Conservation (phyloP, 2,329 filamentous ascomycete genomes). For the Mycosphaerella sp. region DNA sequence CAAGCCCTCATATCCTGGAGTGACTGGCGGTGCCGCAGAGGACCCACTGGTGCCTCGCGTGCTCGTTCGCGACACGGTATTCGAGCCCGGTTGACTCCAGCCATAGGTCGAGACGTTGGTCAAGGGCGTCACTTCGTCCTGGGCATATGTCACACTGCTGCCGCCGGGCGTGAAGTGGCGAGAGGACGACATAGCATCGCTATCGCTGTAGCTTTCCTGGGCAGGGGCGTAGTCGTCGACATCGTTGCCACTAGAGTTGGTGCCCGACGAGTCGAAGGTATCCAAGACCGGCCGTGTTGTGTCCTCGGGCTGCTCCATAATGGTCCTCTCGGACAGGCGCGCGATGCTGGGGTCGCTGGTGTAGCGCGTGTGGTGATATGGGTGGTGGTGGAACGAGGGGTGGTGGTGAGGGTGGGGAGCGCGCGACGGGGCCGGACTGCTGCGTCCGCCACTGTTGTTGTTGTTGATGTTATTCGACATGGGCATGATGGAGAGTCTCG, state of each 20-base stretch:
- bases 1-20: conserved; percentile 19
- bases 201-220: conserved; percentile 25
- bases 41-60: conserved; percentile 9
- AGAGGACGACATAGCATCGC: conserved; percentile 22
- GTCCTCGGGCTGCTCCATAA: conserved; percentile 31
- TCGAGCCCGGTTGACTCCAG: conserved; percentile 21
- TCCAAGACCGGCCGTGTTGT: conserved; percentile 25
- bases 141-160: conserved; percentile 10
- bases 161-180: conserved; percentile 25
- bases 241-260: conserved; percentile 26
- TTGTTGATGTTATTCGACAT: not conserved
- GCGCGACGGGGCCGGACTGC: conserved; percentile 5
- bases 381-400: too few relatives aligned
- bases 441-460: conserved; percentile 2
- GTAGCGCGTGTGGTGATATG: conserved; percentile 17
- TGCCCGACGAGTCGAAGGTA: conserved; percentile 31
- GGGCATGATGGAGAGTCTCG: not conserved
- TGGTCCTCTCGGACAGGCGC: conserved; percentile 15
- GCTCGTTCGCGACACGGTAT: conserved; percentile 14
- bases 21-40: conserved; percentile 4
- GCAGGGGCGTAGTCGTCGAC: conserved; percentile 19
- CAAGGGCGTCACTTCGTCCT: conserved; percentile 26
- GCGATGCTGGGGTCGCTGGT: conserved; percentile 19
- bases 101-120: conserved; percentile 28
- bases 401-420: conserved; percentile 5